A percentile compares a stretch with the other conserved stretches of the same genome.
Evolutionary conservation across 2,329 filamentous ascomycete genomes (phyloP).

Genomic region (Neofusicoccum ribis): DNA sequence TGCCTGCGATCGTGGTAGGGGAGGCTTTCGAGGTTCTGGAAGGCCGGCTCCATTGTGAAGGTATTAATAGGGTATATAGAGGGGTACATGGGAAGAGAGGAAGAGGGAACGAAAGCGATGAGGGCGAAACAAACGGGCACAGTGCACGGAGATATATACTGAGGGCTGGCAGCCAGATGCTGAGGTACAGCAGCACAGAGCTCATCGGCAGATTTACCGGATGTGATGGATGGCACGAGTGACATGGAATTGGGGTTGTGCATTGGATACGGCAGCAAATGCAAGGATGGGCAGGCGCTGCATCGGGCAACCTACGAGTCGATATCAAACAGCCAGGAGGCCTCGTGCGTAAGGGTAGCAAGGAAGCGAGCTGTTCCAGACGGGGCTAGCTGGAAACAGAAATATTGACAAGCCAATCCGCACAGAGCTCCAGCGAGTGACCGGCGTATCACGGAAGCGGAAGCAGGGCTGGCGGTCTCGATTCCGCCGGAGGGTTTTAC

Average conservation of each 20-base stretch:
- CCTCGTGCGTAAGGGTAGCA: background rate
- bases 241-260: background rate
- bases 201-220: background rate
- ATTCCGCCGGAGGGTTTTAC: background rate
- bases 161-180: background rate
- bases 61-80: background rate
- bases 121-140: background rate
- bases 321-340: constrained; percentile 1
- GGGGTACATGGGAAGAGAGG: background rate
- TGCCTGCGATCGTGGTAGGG: background rate
- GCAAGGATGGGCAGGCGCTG: background rate
- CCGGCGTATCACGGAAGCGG: background rate
- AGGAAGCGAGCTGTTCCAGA: background rate
- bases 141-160: background rate
- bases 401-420: background rate
- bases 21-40: background rate
- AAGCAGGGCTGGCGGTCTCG: background rate
- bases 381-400: background rate
- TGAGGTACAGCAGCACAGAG: background rate
- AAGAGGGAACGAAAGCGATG: background rate
- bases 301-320: background rate
- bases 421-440: background rate
- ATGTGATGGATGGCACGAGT: background rate
- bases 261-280: background rate
- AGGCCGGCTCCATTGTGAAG: background rate